phyloP scores from a whole-genome alignment of 495 filamentous ascomycete species.

The Thermothielavioides terrestris region DNA sequence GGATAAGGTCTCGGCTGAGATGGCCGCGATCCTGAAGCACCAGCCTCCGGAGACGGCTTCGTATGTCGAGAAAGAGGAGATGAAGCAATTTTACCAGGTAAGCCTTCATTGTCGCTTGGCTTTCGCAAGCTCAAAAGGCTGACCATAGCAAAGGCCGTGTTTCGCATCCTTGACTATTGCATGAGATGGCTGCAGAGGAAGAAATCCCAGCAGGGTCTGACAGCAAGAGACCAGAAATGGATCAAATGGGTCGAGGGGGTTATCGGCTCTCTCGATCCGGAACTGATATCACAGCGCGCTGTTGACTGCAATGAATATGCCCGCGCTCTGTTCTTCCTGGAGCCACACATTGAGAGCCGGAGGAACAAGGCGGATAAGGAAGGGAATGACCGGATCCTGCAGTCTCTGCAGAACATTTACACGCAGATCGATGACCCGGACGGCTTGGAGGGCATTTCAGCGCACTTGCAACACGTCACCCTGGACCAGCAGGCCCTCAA shows the following conservation, averaged over 20 bases:
- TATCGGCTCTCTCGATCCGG: conserved; percentile 66
- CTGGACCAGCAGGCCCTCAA: conserved; percentile 88
- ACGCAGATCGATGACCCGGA: conserved; percentile 96
- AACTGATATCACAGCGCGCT: conserved; percentile 74
- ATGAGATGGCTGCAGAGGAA: conserved; percentile 82
- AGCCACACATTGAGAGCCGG: conserved; percentile 70
- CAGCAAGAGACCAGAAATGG: conserved; percentile 27
- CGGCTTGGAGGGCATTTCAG: conserved; percentile 88
- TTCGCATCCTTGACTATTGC: conserved; percentile 83
- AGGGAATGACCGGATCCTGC: conserved; percentile 50
- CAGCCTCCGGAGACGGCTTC: conserved; percentile 46
- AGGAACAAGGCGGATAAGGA: conserved; percentile 33
- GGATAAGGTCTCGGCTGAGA: conserved; percentile 58
- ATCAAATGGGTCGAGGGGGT: conserved; percentile 30
- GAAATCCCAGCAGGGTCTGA: conserved; percentile 19
- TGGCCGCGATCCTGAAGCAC: conserved; percentile 59
- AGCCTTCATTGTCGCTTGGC: conserved; percentile 10
- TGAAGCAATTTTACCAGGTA: conserved; percentile 78
- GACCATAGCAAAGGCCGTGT: conserved; percentile 59
- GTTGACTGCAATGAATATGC: conserved; percentile 89
- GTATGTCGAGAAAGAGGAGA: conserved; percentile 52
- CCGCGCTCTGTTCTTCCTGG: conserved; percentile 85
- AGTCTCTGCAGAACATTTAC: conserved; percentile 84
- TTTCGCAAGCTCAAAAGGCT: background rate
- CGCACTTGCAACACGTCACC: conserved; percentile 68